Percentiles rank a stretch among this genome's conserved stretches.
Evolutionary conservation across 441 rosid genomes (phyloP).

Genomic region (Arabidopsis lyrata): DNA sequence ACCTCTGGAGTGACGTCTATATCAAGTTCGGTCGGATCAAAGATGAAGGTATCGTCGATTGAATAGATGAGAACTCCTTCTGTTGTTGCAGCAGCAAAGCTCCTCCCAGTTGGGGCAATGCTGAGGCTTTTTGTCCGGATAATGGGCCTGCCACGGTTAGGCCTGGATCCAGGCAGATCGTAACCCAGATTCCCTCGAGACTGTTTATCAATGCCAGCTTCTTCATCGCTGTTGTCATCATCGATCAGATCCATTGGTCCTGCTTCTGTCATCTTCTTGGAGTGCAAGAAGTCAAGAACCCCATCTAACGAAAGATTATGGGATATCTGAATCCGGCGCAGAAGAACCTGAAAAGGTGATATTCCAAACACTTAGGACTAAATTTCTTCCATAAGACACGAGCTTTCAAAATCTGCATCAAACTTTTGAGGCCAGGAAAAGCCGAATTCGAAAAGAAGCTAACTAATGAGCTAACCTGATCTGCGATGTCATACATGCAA

Average conservation of each 20-base stretch:
- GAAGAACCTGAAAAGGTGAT: slow-evolving; percentile 65
- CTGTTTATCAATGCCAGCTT: slow-evolving; percentile 87
- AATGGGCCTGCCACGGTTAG: slow-evolving; percentile 82
- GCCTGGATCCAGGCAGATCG: slow-evolving; percentile 89
- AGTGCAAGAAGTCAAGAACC: slow-evolving; percentile 89
- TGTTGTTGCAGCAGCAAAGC: slow-evolving; percentile 92
- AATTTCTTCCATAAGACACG: slow-evolving; percentile 17
- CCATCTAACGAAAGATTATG: slow-evolving; percentile 91
- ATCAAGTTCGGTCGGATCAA: slow-evolving; percentile 98
- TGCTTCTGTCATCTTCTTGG: slow-evolving; percentile 96
- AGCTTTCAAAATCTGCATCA: slow-evolving; percentile 29
- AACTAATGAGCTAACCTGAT: slow-evolving; percentile 70
- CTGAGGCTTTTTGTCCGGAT: slow-evolving; percentile 81
- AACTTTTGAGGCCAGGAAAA: slow-evolving; percentile 17
- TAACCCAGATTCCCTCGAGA: slow-evolving; percentile 75
- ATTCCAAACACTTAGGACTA: slow-evolving; percentile 18
- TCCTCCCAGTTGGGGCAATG: slow-evolving; percentile 93
- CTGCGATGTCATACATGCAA: slow-evolving; percentile 95
- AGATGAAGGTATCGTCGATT: slow-evolving; percentile 87
- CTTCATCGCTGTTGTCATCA: slow-evolving; percentile 80
- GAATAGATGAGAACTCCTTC: slow-evolving; percentile 95
- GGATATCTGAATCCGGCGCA: slow-evolving; percentile 87
- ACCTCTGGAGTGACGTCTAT: slow-evolving; percentile 98
- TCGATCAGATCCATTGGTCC: slow-evolving; percentile 95
- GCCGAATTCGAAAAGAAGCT: slow-evolving; percentile 4